Evolutionary conservation across 1,139 yeast genomes (phyloP).

Genomic region (Nakaseomyces nivariensis): DNA sequence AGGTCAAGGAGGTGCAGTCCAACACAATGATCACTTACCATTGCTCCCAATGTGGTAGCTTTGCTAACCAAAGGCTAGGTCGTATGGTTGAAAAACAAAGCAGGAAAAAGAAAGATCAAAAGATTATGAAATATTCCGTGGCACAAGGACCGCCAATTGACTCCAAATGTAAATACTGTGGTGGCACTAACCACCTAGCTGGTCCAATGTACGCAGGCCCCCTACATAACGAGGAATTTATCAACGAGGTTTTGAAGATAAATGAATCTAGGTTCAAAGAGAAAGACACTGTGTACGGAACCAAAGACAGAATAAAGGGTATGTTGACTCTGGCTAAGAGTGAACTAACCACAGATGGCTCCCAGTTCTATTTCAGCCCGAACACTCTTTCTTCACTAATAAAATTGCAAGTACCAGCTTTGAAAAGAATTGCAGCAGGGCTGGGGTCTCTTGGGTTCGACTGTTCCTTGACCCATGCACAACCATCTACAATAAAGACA

Average conservation of each 20-base stretch:
- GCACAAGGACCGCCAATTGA: slow-evolving; percentile 51
- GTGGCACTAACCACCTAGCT: slow-evolving; percentile 59
- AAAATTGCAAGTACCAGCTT: slow-evolving; percentile 77
- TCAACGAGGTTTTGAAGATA: slow-evolving; percentile 50
- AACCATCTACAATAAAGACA: slow-evolving; percentile 78
- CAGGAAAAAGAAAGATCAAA: slow-evolving; percentile 29
- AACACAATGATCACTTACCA: slow-evolving; percentile 71
- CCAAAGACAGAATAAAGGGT: slow-evolving; percentile 77
- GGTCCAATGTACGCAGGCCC: slow-evolving; percentile 97
- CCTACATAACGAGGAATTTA: slow-evolving; percentile 59
- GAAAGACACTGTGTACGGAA: slow-evolving; percentile 47
- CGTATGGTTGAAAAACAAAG: slow-evolving; percentile 36
- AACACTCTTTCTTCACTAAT: slow-evolving; percentile 65
- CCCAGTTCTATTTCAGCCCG: slow-evolving; percentile 77
- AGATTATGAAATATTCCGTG: slow-evolving; percentile 40
- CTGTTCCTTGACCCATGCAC: slow-evolving; percentile 82
- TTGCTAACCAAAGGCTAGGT: slow-evolving; percentile 66
- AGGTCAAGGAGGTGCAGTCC: slow-evolving; percentile 65
- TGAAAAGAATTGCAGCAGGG: slow-evolving; percentile 63
- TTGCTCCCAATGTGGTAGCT: slow-evolving; percentile 82
- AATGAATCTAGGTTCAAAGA: slow-evolving; percentile 40
- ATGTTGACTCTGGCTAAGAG: slow-evolving; percentile 76
- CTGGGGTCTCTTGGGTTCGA: slow-evolving; percentile 75
- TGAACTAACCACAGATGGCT: slow-evolving; percentile 41
- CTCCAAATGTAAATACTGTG: slow-evolving; percentile 59